A percentile compares a stretch with the other conserved stretches of the same genome.
These are phyloP conservation scores for Boletus rubropictus DNA, from an alignment of 768 basidiomycete genomes.

Conservation along the genomic window DNA sequence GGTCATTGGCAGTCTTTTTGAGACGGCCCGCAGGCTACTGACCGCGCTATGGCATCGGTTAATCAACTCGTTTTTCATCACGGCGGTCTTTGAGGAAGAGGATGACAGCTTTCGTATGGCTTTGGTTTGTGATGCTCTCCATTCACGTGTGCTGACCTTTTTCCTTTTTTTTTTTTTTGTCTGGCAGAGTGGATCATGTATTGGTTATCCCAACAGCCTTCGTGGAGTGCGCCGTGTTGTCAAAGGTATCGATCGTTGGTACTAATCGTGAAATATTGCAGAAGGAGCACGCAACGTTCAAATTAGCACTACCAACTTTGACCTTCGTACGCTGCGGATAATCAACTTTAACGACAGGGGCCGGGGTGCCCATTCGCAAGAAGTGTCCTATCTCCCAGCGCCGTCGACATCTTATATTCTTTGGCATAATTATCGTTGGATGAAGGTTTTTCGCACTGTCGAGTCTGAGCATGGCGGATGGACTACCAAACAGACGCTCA, in stretches of 20 bases:
- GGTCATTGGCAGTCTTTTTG: conserved; percentile 56
- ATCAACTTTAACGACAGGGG: conserved; percentile 22
- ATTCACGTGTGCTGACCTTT: background rate
- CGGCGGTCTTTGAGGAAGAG: conserved; percentile 52
- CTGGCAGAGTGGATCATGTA: conserved; percentile 61
- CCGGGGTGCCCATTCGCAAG: conserved; percentile 19
- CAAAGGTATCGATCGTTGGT: background rate
- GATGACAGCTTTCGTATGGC: conserved; percentile 53
- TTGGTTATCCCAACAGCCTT: conserved; percentile 58
- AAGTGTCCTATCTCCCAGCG: conserved; percentile 32
- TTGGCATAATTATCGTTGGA: conserved; percentile 32
- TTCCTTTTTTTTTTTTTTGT: too few relatives aligned
- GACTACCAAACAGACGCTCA: conserved; percentile 18
- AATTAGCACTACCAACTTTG: conserved; percentile 41
- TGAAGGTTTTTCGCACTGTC: conserved; percentile 22
- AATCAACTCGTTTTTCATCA: conserved; percentile 54
- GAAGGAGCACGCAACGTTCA: conserved; percentile 45
- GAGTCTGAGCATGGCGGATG: conserved; percentile 16
- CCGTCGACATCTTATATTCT: conserved; percentile 31
- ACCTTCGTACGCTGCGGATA: conserved; percentile 25
- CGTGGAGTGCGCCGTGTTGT: conserved; percentile 44
- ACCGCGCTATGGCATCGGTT: conserved; percentile 39
- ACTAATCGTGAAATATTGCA: conserved; percentile 3
- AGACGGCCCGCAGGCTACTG: conserved; percentile 47
- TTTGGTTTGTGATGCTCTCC: background rate